Conservation (phyloP, 495 filamentous ascomycete genomes). For the Penicillium coprophilum region DNA sequence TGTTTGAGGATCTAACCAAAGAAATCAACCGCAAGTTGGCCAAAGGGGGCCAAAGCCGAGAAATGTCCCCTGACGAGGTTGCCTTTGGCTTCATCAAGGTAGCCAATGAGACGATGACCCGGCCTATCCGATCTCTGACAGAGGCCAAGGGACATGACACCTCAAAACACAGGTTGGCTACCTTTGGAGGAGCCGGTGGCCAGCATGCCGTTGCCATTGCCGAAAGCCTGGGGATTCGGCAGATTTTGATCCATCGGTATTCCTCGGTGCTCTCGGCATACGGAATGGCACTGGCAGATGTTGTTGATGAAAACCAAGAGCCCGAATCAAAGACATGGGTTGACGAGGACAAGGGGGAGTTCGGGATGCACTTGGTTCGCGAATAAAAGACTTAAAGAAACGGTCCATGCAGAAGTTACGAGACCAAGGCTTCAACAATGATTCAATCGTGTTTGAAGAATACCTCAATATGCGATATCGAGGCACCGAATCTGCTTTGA, state of each 20-base stretch:
- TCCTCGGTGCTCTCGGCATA: conserved; percentile 95
- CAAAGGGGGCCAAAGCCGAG: conserved; percentile 49
- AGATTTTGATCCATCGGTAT: conserved; percentile 88
- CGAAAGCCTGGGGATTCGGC: conserved; percentile 78
- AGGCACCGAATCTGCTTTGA: conserved; percentile 50
- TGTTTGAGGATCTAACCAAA: conserved; percentile 69
- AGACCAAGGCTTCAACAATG: conserved; percentile 35
- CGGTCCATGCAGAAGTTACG: conserved; percentile 19
- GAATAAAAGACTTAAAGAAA: conserved; percentile 21
- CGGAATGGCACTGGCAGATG: conserved; percentile 94
- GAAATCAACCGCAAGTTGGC: conserved; percentile 62
- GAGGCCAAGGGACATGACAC: conserved; percentile 94
- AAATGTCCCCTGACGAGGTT: conserved; percentile 78
- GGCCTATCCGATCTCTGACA: conserved; percentile 88
- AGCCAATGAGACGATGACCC: conserved; percentile 93
- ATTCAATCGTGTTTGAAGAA: conserved; percentile 40
- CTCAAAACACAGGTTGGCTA: conserved; percentile 82
- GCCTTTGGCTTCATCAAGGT: conserved; percentile 70
- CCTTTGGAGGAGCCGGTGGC: conserved; percentile 92
- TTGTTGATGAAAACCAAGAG: conserved; percentile 89
- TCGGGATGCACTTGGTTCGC: conserved; percentile 18
- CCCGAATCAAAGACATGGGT: conserved; percentile 63
- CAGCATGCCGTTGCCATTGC: conserved; percentile 98
- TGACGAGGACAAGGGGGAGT: conserved; percentile 9
- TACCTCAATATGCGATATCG: conserved; percentile 53